Base-by-base conservation (phyloP, 2,329 filamentous ascomycete genomes). In the Pseudogymnoascus destructans region DNA sequence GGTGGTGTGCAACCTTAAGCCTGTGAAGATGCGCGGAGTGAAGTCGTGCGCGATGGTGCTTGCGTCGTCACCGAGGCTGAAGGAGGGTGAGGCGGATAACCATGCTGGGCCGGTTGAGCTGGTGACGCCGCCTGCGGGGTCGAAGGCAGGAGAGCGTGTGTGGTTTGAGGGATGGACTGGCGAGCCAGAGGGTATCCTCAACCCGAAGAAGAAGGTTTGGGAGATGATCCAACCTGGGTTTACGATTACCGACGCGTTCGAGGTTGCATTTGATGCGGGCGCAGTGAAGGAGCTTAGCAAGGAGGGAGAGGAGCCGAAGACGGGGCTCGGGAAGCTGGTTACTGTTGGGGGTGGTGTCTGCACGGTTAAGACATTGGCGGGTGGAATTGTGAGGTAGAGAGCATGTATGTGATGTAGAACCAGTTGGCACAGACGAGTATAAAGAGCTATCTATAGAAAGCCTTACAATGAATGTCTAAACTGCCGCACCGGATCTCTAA, bases 191-290 rank as follows among this genome's bases (percentile, higher is more conserved):
- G 86, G 85, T 62, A 82, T 92, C 57, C 79, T 98, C 59, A 98
- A 97, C 79, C 93, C 93, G 60, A 98, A 98, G 85, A 98, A 97
- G 84, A 97, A 97, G 84, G 77, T 97, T 61, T 97, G 92, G 91
- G 93, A 98, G 79, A 89, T 80, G 8, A 89, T 95, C 74, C 92
- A 97, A 78, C 90, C 91, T 1, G 93, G 92, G 0, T 97, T 97
- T 75, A 95, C 88, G 27, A 98, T 92, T 6, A 95, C 86, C 1
- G 85, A 86, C 6, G 73, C 72, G 52, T 77, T 92, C 57, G 87
- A 91, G 73, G 92, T 95, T 33, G 90, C 80, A 0, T 98, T 97
- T 70, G 87, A 97, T 67, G 87, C 87, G 2, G 79, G 74, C 46
- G 83, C 77, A 49, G 88, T 95, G 33, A 85, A 88, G 73, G 82